Percentiles rank a stretch among this genome's conserved stretches.
These are phyloP conservation scores for Cladosporium austrohemisphaericum DNA, from an alignment of 2,329 filamentous ascomycete genomes.

Conservation along the genomic window DNA sequence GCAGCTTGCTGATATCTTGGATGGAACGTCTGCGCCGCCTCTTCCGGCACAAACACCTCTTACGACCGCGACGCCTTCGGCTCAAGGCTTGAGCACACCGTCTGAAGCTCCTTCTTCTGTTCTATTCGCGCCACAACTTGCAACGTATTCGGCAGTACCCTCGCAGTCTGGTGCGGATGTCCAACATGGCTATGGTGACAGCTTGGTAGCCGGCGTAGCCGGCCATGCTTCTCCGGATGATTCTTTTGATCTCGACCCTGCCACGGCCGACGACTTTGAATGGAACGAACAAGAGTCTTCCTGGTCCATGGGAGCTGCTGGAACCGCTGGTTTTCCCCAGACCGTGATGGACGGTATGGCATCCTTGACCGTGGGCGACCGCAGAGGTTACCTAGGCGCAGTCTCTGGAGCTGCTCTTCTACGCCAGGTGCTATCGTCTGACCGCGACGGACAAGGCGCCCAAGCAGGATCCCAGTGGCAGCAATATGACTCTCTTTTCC, in stretches of 20 bases:
- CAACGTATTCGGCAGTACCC: not conserved
- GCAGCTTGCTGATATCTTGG: constrained; percentile 5
- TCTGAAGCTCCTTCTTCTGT: not conserved
- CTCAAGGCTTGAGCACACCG: not conserved
- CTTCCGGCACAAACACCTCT: not conserved
- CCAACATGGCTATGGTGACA: not conserved
- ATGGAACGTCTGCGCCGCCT: not conserved
- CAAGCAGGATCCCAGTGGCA: not conserved
- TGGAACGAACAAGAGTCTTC: constrained; percentile 13
- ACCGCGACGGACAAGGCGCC: constrained; percentile 2
- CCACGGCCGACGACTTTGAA: constrained; percentile 11
- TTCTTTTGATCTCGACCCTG: constrained; percentile 11
- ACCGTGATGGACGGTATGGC: constrained; percentile 10
- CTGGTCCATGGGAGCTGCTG: not conserved
- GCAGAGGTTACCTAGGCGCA: constrained; percentile 8
- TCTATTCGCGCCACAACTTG: not conserved
- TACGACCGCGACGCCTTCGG: not conserved
- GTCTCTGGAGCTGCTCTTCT: constrained; percentile 11
- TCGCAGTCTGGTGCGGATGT: not conserved
- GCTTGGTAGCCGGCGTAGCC: not conserved
- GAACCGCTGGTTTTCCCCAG: not conserved
- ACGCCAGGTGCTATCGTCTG: constrained; percentile 4
- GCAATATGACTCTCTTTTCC: constrained; percentile 10
- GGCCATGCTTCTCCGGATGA: constrained; percentile 3
- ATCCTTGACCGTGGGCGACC: constrained; percentile 6